These are phyloP conservation scores for Cyclotella cryptica DNA, from an alignment of 108 stramenopile species.

Conservation along the genomic window DNA sequence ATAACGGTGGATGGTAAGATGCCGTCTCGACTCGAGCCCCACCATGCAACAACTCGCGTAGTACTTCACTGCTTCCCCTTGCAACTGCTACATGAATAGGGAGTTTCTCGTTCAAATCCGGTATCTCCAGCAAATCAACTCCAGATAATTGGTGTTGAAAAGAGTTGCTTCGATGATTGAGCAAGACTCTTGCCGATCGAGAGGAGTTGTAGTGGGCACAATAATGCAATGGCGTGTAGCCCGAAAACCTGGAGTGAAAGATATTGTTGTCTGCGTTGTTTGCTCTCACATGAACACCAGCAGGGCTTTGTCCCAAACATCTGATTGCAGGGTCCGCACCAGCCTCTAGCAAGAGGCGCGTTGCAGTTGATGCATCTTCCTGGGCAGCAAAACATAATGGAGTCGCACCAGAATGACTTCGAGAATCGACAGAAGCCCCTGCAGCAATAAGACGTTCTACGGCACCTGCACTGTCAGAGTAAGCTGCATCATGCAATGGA, in stretches of 20 bases:
- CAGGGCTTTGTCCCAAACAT: constrained; percentile 69
- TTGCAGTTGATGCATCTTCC: constrained; percentile 75
- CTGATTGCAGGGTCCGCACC: constrained; percentile 80
- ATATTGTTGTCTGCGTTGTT: constrained; percentile 49
- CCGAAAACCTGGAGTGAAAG: constrained; percentile 78
- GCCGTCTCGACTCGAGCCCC: constrained; percentile 79
- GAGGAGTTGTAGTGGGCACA: constrained; percentile 90
- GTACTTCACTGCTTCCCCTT: constrained; percentile 82
- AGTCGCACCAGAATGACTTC: constrained; percentile 84
- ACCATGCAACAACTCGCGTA: constrained; percentile 77
- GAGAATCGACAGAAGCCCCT: constrained; percentile 80
- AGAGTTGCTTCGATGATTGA: constrained; percentile 29
- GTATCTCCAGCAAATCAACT: constrained; percentile 69
- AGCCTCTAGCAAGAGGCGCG: constrained; percentile 63
- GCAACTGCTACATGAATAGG: constrained; percentile 90
- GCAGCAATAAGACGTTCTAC: constrained; percentile 70
- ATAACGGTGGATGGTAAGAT: constrained; percentile 33
- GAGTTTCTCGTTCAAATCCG: constrained; percentile 82
- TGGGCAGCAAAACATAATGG: constrained; percentile 90
- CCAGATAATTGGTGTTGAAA: constrained; percentile 42
- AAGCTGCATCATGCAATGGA: constrained; percentile 87
- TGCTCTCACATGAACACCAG: constrained; percentile 30
- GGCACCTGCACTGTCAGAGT: constrained; percentile 79
- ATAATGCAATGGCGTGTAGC: constrained; percentile 90
- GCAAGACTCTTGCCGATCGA: constrained; percentile 66